phyloP scores from a whole-genome alignment of 257 asterid genomes.

The Prunella vulgaris region DNA sequence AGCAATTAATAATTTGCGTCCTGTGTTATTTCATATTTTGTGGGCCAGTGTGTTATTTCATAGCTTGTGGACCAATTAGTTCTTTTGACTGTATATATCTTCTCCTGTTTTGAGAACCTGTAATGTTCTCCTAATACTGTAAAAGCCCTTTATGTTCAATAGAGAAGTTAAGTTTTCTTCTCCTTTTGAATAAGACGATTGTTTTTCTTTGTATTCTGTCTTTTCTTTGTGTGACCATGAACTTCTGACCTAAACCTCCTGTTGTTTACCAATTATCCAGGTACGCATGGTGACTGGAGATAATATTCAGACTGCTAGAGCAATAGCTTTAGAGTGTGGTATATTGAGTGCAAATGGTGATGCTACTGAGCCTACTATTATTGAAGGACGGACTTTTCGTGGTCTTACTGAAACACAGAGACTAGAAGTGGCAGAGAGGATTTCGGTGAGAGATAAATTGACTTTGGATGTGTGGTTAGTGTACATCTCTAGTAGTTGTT shows the following conservation, averaged over 20 bases:
- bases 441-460: conserved; percentile 60
- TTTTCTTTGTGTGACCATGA: neutral
- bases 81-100: neutral
- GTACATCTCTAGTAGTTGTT: neutral
- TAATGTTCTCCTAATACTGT: neutral
- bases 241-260: neutral
- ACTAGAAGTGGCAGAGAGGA: conserved; percentile 72
- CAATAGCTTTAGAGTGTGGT: conserved; percentile 97
- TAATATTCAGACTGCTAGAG: conserved; percentile 87
- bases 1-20: neutral
- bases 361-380: conserved; percentile 73
- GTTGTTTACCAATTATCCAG: conserved; percentile 30
- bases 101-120: neutral
- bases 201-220: neutral
- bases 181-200: neutral
- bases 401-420: conserved; percentile 52
- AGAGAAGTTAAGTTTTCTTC: neutral
- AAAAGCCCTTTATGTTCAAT: neutral
- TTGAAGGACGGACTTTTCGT: conserved; percentile 87
- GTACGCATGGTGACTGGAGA: conserved; percentile 99
- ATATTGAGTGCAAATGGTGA: conserved; percentile 66
- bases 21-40: neutral
- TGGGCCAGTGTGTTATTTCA: no score
- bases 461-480: neutral
- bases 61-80: neutral